Percentiles rank a stretch among this genome's conserved stretches.
Conservation (phyloP, 306 rosid species). For the Castanea sativa region DNA sequence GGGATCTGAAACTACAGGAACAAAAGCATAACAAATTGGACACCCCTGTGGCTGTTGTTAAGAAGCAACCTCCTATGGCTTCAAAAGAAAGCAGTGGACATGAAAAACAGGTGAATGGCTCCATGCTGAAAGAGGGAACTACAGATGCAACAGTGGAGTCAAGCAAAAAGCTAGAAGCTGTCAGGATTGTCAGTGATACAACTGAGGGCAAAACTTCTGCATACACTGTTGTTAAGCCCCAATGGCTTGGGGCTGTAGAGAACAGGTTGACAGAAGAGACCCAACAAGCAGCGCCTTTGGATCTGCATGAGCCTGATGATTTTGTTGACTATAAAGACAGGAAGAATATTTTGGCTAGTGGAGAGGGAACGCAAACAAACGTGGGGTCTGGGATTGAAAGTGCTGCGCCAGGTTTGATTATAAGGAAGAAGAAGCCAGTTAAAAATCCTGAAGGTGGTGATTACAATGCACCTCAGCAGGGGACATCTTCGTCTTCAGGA, state of each 20-base stretch:
- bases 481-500: constrained; percentile 43
- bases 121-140: constrained; percentile 35
- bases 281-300: constrained; percentile 39
- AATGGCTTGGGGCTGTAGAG: constrained; percentile 88
- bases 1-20: constrained; percentile 58
- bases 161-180: constrained; percentile 38
- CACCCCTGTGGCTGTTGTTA: constrained; percentile 28
- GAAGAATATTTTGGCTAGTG: constrained; percentile 45
- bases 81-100: constrained; percentile 35
- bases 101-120: constrained; percentile 33
- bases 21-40: constrained; percentile 40
- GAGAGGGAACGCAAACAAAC: constrained; percentile 26
- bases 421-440: constrained; percentile 80
- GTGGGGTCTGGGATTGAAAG: constrained; percentile 57
- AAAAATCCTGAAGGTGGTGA: constrained; percentile 39
- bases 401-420: constrained; percentile 84
- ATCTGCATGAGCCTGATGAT: constrained; percentile 45
- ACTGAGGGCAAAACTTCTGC: constrained; percentile 43
- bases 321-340: constrained; percentile 94
- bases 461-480: constrained; percentile 37
- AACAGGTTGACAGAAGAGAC: constrained; percentile 42
- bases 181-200: constrained; percentile 25
- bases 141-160: constrained; percentile 29
- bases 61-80: constrained; percentile 40
- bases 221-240: constrained; percentile 65